phyloP scores from a whole-genome alignment of 192 early-diverging fungal species.

The Chytriomyces sp. region DNA sequence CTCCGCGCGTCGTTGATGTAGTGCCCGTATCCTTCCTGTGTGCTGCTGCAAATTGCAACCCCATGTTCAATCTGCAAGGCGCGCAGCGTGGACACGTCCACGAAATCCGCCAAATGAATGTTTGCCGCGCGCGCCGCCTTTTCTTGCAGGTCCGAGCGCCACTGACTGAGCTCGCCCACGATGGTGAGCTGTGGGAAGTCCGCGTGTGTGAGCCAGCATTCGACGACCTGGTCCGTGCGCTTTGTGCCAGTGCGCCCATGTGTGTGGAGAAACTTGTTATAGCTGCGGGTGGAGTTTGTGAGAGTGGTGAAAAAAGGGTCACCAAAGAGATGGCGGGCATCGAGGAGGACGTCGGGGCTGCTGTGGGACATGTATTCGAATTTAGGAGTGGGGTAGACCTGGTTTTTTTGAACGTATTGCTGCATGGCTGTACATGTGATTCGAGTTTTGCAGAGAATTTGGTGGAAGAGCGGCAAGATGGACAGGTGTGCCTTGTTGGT shows the following conservation, averaged over 20 bases:
- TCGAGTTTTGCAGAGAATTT: constrained; percentile 4
- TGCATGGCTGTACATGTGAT: constrained; percentile 13
- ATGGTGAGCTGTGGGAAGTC: constrained; percentile 9
- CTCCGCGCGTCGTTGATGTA: constrained; percentile 8
- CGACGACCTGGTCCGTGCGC: background rate
- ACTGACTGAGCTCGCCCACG: background rate
- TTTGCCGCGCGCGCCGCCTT: background rate
- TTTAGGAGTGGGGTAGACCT: background rate
- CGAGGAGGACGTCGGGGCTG: constrained; percentile 9
- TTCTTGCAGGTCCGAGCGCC: background rate
- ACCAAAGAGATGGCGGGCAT: too few relatives aligned
- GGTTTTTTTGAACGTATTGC: background rate
- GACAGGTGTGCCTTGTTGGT: background rate
- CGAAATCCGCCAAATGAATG: background rate
- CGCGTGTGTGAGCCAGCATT: constrained; percentile 8
- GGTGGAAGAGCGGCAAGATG: background rate
- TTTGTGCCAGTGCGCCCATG: constrained; percentile 11
- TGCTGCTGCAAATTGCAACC: background rate
- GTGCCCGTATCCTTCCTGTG: constrained; percentile 17
- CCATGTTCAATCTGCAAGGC: background rate
- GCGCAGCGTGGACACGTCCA: background rate
- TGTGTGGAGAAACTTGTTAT: constrained; percentile 15
- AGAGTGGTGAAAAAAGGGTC: background rate
- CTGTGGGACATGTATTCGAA: constrained; percentile 19
- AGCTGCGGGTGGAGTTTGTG: too few relatives aligned